Percentiles rank a stretch among this genome's conserved stretches.
Conservation (phyloP, 495 filamentous ascomycete genomes). For the Cudoniella acicularis region DNA sequence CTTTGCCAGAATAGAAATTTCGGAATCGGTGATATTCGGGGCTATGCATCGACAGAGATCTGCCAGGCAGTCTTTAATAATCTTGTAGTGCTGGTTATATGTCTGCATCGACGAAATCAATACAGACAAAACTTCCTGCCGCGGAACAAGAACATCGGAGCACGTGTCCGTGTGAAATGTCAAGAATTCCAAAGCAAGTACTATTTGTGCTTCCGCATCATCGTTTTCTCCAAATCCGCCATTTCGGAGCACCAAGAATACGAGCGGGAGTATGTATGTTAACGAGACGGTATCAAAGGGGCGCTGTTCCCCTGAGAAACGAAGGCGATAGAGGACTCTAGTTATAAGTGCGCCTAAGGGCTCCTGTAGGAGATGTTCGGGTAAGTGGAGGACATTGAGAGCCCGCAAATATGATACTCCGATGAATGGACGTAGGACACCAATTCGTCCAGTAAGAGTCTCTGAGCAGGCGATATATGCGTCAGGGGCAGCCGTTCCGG, state of each 20-base stretch:
- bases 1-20: slow-evolving; percentile 66
- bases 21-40: slow-evolving; percentile 63
- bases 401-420: slow-evolving; percentile 82
- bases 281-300: slow-evolving; percentile 84
- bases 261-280: slow-evolving; percentile 79
- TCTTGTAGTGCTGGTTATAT: slow-evolving; percentile 89
- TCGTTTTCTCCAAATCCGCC: slow-evolving; percentile 75
- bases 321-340: slow-evolving; percentile 82
- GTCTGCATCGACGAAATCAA: slow-evolving; percentile 80
- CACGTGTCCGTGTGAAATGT: slow-evolving; percentile 79
- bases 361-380: slow-evolving; percentile 69
- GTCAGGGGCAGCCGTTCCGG: slow-evolving; percentile 71
- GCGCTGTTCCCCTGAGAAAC: slow-evolving; percentile 86
- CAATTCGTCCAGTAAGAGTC: slow-evolving; percentile 72
- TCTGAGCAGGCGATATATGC: slow-evolving; percentile 75
- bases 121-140: slow-evolving; percentile 62
- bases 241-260: slow-evolving; percentile 68
- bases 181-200: slow-evolving; percentile 86
- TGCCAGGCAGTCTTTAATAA: slow-evolving; percentile 84
- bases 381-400: slow-evolving; percentile 65
- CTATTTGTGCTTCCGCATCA: slow-evolving; percentile 80
- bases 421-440: slow-evolving; percentile 71
- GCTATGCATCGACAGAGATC: slow-evolving; percentile 80
- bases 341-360: slow-evolving; percentile 82
- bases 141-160: slow-evolving; percentile 68